Percentiles rank a stretch among this genome's conserved stretches.
These are phyloP conservation scores for Xylaria cubensis DNA, from an alignment of 495 filamentous ascomycete genomes.

Conservation along the genomic window DNA sequence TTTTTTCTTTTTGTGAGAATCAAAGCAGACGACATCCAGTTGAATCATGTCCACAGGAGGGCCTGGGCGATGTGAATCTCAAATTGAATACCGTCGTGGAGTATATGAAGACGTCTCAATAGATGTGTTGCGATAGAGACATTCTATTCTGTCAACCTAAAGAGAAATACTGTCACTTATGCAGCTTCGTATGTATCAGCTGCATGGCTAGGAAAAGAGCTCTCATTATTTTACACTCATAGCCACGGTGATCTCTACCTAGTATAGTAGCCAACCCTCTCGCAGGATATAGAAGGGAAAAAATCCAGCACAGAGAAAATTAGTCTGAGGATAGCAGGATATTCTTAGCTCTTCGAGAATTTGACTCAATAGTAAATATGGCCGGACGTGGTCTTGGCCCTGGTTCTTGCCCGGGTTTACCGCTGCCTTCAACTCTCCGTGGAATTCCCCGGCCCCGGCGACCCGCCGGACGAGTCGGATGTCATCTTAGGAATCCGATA, in stretches of 20 bases:
- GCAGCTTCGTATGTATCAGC: not conserved
- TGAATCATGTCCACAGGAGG: not conserved
- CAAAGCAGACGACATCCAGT: not conserved
- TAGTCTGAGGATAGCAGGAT: not conserved
- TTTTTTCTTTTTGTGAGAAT: not conserved
- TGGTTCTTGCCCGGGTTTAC: not conserved
- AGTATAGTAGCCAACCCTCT: not conserved
- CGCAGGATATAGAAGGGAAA: not conserved
- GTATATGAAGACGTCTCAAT: not conserved
- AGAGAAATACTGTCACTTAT: not conserved
- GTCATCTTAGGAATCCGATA: not conserved
- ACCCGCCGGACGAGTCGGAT: not conserved
- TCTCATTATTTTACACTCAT: not conserved
- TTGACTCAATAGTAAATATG: not conserved
- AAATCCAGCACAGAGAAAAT: not conserved
- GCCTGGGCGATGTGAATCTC: not conserved
- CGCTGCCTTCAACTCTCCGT: not conserved
- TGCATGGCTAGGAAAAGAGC: not conserved
- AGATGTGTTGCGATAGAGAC: not conserved
- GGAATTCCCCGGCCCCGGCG: not conserved
- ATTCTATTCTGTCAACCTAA: not conserved
- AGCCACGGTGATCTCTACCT: not conserved
- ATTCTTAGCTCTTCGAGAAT: too few relatives aligned
- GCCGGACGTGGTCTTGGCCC: not conserved
- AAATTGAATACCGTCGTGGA: not conserved